Evolutionary conservation across 108 stramenopile genomes (phyloP), one percentile per base, ranked within the genome.

Genomic region (Pseudonitzschia multiseries): DNA sequence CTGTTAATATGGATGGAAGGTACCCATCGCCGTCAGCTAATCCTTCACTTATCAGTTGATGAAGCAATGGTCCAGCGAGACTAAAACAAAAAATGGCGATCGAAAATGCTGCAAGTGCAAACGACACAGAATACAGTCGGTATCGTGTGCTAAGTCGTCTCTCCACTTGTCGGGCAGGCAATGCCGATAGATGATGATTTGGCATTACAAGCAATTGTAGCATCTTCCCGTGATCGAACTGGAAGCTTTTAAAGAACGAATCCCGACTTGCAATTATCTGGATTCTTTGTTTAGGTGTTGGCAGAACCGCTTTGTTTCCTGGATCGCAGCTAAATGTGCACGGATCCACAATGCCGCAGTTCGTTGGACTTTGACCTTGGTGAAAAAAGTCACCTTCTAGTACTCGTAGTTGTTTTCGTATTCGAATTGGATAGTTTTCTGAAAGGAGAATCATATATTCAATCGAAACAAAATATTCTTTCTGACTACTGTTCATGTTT

Each of bases 351-450:
- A 54, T 8, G 24, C 32, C 26, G 33, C 36, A 36, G 36, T 36
- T 36, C 6, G 36, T 36, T 6, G 36, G 41, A 14, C 22, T 0
- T 60, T 13, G 64, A 51, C 22, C 41, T 41, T 4, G 33, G 26
- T 69, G 68, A 53, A 22, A 48, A 60, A 79, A 73, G 43, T 79
- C 78, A 20, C 28, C 43, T 15, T 68, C 71, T 8, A 69, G 17
- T 13, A 60, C 71, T 41, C 70, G 61, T 4, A 72, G 29, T 24
- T 79, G 66, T 59, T 79, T 79, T 27, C 72, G 71, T 56, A 73
- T 61, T 56, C 64, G 63, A 51, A 79, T 48, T 40, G 53, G 50
- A 42, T 60, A 68, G 26, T 68, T 43, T 21, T 32, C 28, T n/a
- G 68, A 65, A 46, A 73, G 24, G 14, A 68, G 33, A 15, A 33